Percentiles rank a stretch among this genome's conserved stretches.
Evolutionary conservation across 1,139 yeast genomes (phyloP).

Genomic region (Pichia sp.): DNA sequence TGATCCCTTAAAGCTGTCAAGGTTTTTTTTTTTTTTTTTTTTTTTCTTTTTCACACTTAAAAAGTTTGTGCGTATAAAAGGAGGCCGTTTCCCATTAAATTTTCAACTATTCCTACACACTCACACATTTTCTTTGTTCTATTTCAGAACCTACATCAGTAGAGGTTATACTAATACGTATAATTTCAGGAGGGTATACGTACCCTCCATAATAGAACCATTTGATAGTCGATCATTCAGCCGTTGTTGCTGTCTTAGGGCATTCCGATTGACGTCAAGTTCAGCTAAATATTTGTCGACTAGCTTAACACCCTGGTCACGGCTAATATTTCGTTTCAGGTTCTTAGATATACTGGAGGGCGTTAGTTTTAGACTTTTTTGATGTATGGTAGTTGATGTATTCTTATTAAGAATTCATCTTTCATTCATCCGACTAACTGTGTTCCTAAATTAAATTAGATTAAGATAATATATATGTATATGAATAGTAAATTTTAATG

Average conservation of each 20-base stretch:
- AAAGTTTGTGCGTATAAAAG: slow-evolving; percentile 9
- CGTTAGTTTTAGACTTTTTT: slow-evolving; percentile 34
- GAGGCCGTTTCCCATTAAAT: not conserved
- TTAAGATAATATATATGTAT: not conserved
- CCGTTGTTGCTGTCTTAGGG: slow-evolving; percentile 32
- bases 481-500: no score
- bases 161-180: slow-evolving; percentile 67
- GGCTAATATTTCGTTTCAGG: slow-evolving; percentile 69
- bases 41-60: no score
- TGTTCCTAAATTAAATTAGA: slow-evolving; percentile 39
- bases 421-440: slow-evolving; percentile 35
- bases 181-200: slow-evolving; percentile 27
- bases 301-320: slow-evolving; percentile 58
- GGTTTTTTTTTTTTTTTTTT: no score
- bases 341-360: slow-evolving; percentile 49
- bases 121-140: not conserved
- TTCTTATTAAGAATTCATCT: slow-evolving; percentile 17
- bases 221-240: slow-evolving; percentile 30
- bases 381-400: slow-evolving; percentile 9
- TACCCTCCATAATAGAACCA: slow-evolving; percentile 42
- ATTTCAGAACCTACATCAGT: slow-evolving; percentile 38
- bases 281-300: slow-evolving; percentile 56
- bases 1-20: not conserved
- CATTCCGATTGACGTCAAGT: slow-evolving; percentile 29
- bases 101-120: not conserved